These are phyloP conservation scores for Backusella morwellensis DNA, from an alignment of 192 early-diverging fungal species.

Conservation along the genomic window DNA sequence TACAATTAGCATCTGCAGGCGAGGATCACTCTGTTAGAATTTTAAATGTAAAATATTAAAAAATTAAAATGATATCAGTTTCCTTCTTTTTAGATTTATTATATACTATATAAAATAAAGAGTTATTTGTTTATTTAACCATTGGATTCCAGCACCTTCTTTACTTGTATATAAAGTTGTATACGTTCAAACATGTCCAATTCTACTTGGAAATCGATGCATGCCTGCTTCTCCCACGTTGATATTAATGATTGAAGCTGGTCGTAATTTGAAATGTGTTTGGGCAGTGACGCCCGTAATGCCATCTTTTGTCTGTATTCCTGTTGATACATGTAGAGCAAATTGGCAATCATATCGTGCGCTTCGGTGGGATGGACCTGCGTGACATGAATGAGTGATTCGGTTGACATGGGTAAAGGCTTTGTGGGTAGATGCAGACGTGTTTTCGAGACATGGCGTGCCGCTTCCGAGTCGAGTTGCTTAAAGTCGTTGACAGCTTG, in stretches of 20 bases:
- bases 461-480: neutral
- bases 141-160: slow-evolving; percentile 22
- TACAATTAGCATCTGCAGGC: slow-evolving; percentile 67
- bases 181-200: slow-evolving; percentile 23
- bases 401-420: slow-evolving; percentile 11
- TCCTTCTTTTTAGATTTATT: neutral
- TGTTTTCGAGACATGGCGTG: neutral
- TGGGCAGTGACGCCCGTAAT: slow-evolving; percentile 1
- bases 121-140: slow-evolving; percentile 1
- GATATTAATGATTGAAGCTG: slow-evolving; percentile 4
- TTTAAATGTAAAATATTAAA: slow-evolving; percentile 42
- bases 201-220: slow-evolving; percentile 14
- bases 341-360: slow-evolving; percentile 6
- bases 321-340: neutral
- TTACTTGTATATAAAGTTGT: slow-evolving; percentile 24
- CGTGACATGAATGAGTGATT: slow-evolving; percentile 23
- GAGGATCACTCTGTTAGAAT: slow-evolving; percentile 77
- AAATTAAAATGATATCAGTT: neutral
- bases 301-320: slow-evolving; percentile 16
- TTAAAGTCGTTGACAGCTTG: neutral
- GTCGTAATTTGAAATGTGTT: neutral
- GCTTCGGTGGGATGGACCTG: slow-evolving; percentile 7
- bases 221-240: slow-evolving; percentile 18
- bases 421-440: neutral
- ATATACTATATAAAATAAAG: no score